Conservation (phyloP, 1,284 basidiomycete species). For the Cutaneotrichosporon cavernicola region DNA sequence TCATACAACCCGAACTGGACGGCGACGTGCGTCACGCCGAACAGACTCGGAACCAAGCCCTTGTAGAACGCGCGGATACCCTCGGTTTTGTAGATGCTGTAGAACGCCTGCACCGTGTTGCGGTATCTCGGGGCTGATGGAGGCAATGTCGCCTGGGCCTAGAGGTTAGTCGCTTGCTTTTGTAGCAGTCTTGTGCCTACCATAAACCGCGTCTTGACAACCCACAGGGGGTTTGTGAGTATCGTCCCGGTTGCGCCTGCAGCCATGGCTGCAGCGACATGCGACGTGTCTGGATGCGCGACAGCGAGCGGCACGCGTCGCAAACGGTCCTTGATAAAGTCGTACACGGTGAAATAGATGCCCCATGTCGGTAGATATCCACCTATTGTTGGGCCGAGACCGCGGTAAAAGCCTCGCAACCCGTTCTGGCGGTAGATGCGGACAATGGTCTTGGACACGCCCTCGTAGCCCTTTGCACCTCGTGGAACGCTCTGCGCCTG, state of each 20-base stretch:
- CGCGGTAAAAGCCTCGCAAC: conserved; percentile 82
- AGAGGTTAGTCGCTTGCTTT: conserved; percentile 4
- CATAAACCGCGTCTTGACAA: conserved; percentile 97
- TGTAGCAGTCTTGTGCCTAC: conserved; percentile 53
- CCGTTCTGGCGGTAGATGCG: conserved; percentile 73
- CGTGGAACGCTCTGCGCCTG: conserved; percentile 78
- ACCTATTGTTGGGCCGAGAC: conserved; percentile 88
- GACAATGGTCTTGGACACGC: conserved; percentile 72
- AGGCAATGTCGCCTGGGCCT: conserved; percentile 60
- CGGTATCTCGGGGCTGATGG: conserved; percentile 71
- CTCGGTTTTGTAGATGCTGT: conserved; percentile 81
- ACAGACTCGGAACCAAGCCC: conserved; percentile 78
- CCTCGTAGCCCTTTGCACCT: conserved; percentile 69
- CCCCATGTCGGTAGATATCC: conserved; percentile 97
- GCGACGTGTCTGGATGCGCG: conserved; percentile 50
- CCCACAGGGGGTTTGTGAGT: conserved; percentile 91
- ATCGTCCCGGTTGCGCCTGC: conserved; percentile 87
- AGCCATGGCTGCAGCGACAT: conserved; percentile 87
- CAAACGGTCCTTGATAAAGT: conserved; percentile 80
- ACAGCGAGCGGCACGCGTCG: conserved; percentile 54
- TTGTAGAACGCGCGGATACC: conserved; percentile 85
- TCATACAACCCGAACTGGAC: conserved; percentile 97
- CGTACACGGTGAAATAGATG: conserved; percentile 97
- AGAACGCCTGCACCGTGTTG: conserved; percentile 81
- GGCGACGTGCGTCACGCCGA: conserved; percentile 87